Base-by-base conservation (phyloP, 2,329 filamentous ascomycete genomes). In the Tolypocladium tundrense region DNA sequence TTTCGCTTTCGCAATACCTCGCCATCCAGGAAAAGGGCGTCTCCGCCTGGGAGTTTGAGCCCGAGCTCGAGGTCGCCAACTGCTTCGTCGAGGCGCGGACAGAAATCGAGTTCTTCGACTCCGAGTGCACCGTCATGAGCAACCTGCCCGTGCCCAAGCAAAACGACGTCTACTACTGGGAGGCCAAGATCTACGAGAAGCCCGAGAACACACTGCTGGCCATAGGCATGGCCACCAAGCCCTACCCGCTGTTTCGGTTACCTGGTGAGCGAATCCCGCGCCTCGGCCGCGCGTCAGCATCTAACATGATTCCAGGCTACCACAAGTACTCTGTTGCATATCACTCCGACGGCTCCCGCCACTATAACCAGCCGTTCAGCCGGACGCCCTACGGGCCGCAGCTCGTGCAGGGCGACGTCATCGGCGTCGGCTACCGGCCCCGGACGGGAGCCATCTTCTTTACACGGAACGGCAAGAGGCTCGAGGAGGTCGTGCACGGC, bases 101-200 rank as follows among this genome's bases (percentile, higher is more conserved):
- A 13, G 94, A 99, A 73, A 96, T 99, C 62, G 94, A 99, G 72
- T 99, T 99, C 76, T 99, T 96, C 69, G 94, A 99, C 73, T 94
- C 91, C 2, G 94, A 96, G 71, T 97, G 93, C 77, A 96, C 92
- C 66, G 94, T 97, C 61, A 91, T 96, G 78, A 95, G 89, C 78
- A 99, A 99, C 68, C 75, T 99, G 45, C 94, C 94, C 0, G 91
- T 99, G 9, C 94, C 94, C 16, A 99, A 99, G 70, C 94, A 99
- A 70, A 99, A 99, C 69, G 94, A 99, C 69, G 93, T 97, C 13
- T 99, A 99, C 73, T 99, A 99, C 74, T 99, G 94, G 94, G 94
- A 99, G 73, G 90, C 92, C 58, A 99, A 99, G 78, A 88, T 99
- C 56, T 99, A 95, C 75, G 94, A 99, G 61, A 97, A 97, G 75